A percentile compares a stretch with the other conserved stretches of the same genome.
phyloP scores from a whole-genome alignment of 768 basidiomycete species.

The Paxillus involutus region DNA sequence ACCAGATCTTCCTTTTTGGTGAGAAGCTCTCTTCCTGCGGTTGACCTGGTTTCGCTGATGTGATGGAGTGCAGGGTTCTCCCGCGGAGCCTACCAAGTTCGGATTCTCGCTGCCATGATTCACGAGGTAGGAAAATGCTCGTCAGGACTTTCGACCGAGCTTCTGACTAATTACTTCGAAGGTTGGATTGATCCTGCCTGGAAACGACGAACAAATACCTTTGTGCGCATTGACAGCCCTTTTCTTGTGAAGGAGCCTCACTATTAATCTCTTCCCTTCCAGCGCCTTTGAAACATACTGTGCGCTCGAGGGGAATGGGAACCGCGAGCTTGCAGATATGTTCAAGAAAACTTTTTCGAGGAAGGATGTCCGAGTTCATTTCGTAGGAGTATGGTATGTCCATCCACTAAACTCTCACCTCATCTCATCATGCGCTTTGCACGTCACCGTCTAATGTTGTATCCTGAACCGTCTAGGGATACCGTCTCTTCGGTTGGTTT shows the following conservation, averaged over 20 bases:
- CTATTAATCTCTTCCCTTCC: neutral
- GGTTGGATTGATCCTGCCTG: conserved; percentile 34
- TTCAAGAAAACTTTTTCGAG: conserved; percentile 32
- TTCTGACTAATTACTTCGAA: conserved; percentile 1
- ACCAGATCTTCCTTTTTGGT: conserved; percentile 41
- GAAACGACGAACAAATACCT: conserved; percentile 36
- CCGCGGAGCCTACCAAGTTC: conserved; percentile 42
- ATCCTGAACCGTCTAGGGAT: conserved; percentile 22
- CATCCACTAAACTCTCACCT: neutral
- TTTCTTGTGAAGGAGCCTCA: neutral
- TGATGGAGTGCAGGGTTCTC: conserved; percentile 35
- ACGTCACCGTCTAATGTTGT: neutral
- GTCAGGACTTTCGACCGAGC: no score
- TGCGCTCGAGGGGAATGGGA: neutral
- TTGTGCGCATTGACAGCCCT: conserved; percentile 23
- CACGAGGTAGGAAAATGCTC: conserved; percentile 19
- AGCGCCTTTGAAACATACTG: conserved; percentile 34
- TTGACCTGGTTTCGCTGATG: neutral
- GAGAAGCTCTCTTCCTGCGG: neutral
- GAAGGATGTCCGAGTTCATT: conserved; percentile 27
- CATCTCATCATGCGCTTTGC: neutral
- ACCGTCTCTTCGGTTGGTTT: conserved; percentile 35
- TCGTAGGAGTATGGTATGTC: conserved; percentile 34
- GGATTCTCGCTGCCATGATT: conserved; percentile 38
- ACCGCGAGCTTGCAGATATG: conserved; percentile 16